Conservation (phyloP, 208 protist species). For the Trypanosoma scelopori region DNA sequence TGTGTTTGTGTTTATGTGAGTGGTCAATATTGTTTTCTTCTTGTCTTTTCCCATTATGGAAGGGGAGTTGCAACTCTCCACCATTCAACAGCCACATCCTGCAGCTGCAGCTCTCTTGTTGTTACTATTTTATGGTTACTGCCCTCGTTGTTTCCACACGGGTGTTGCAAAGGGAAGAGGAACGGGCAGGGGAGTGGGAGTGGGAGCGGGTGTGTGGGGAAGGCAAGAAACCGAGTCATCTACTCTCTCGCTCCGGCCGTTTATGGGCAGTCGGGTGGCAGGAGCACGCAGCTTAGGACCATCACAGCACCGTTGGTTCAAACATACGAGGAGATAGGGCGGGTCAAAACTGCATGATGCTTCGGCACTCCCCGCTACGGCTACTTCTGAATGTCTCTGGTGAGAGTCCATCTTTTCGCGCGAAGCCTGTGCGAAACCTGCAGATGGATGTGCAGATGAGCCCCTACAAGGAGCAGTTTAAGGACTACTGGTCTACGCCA, state of each 20-base stretch:
- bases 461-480: constrained; percentile 92
- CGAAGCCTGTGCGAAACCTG: constrained; percentile 72
- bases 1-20: no score
- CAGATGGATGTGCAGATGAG: constrained; percentile 77
- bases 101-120: background rate
- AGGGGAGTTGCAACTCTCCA: no score
- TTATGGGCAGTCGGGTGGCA: background rate
- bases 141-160: no score
- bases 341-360: constrained; percentile 16
- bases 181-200: background rate
- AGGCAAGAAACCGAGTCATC: background rate
- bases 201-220: background rate
- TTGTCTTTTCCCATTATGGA: no score
- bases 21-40: no score
- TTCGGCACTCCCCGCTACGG: constrained; percentile 38
- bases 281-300: background rate
- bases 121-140: background rate
- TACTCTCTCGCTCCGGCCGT: background rate
- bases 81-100: no score
- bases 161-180: background rate
- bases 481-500: constrained; percentile 86
- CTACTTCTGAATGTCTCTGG: constrained; percentile 70
- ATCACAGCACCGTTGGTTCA: background rate
- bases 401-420: constrained; percentile 82
- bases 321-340: background rate